Evolutionary conservation across 2,329 filamentous ascomycete species (phyloP), one percentile per base, ranked within the genome.

Genomic region (Ophiostoma piceae): DNA sequence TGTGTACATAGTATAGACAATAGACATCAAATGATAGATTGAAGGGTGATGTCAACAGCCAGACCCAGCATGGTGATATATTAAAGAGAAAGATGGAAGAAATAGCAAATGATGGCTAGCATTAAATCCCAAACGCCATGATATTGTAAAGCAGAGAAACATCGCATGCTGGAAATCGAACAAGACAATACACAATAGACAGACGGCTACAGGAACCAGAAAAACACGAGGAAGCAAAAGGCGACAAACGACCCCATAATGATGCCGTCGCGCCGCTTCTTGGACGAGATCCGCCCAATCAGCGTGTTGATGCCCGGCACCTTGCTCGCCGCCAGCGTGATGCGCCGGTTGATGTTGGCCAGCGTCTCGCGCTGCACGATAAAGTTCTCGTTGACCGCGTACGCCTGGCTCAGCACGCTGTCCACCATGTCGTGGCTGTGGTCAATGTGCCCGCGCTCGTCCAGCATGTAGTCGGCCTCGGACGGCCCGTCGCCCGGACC

Each of bases 401-500:
- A 99, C 8, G 95, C 95, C 82, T 98, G 95, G 77, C 90, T 94
- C 71, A 99, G 84, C 43, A 99, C 93, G 73, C 87, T 91, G 79
- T 99, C 95, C 66, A 92, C 90, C 83, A 96, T 89, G 74, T 88
- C 90, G 80, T 98, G 91, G 76, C 92, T 96, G 78, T 92, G 90
- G 77, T 99, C 95, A 77, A 99, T 88, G 73, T 91, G 87, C 72
- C 84, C 83, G 68, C 95, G 87, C 84, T 99, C 95, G 75, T 92
- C 90, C 37, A 99, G 85, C 94, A 99, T 97, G 82, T 98, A 99
- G 72, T 99, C 94, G 66, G 92, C 92, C 81, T 98, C 95, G 69
- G 90, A 91, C 2, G 88, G 88, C 74, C 2, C 88, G 88, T 75
- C 87, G 91, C 71, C 87, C 88, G 69, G 39, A 4, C 90, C 91